These are phyloP conservation scores for Letharia columbiana DNA, from an alignment of 495 filamentous ascomycete genomes.

Conservation along the genomic window DNA sequence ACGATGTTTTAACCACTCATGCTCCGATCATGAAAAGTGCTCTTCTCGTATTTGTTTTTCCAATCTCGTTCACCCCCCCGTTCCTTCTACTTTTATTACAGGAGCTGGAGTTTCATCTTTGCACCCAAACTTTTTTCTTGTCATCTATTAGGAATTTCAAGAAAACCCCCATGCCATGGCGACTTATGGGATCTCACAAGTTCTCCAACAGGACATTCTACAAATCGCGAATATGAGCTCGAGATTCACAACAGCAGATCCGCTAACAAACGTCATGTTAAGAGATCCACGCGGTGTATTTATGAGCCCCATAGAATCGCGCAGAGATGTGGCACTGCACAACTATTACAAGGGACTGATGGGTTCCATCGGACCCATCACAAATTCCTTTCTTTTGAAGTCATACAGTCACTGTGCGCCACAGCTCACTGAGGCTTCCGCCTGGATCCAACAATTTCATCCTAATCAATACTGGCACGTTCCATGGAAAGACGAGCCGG, in stretches of 20 bases:
- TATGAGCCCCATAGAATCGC: not conserved
- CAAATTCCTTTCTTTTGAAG: not conserved
- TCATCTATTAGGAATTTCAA: not conserved
- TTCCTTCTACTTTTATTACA: not conserved
- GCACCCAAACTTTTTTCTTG: not conserved
- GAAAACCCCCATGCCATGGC: not conserved
- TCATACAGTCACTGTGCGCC: not conserved
- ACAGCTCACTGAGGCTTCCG: not conserved
- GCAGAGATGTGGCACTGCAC: not conserved
- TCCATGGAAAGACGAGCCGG: not conserved
- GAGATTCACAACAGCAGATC: not conserved
- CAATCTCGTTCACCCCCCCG: not conserved
- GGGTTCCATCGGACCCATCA: not conserved
- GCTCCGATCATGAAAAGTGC: not conserved
- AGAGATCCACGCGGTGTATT: not conserved
- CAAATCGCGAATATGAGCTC: not conserved
- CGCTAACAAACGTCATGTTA: not conserved
- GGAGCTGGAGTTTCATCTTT: not conserved
- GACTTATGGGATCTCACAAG: not conserved
- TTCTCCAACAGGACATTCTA: not conserved
- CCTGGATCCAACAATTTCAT: not conserved
- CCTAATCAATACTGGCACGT: constrained; percentile 1
- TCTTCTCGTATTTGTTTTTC: not conserved
- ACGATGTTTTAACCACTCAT: too few species aligned
- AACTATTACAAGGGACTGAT: not conserved